Conservation (phyloP, 768 basidiomycete species). For the Lanmaoa pseudosensibilis region DNA sequence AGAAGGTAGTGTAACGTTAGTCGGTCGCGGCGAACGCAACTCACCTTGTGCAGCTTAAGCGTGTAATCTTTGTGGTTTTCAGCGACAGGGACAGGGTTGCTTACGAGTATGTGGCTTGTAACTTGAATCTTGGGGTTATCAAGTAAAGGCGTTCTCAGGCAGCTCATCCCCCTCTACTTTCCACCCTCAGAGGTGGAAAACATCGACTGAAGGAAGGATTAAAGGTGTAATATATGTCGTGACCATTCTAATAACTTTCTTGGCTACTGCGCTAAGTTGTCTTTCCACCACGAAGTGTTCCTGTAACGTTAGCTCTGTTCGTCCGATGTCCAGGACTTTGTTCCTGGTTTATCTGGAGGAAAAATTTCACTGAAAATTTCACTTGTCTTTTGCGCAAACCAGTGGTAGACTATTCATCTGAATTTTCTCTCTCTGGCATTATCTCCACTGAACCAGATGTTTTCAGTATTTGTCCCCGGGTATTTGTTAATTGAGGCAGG, state of each 20-base stretch:
- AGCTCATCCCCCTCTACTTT: slow-evolving; percentile 65
- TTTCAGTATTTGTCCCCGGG: neutral
- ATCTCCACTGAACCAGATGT: neutral
- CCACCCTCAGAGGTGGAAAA: slow-evolving; percentile 33
- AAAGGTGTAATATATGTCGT: neutral
- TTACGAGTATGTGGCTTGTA: slow-evolving; percentile 54
- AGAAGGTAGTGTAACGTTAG: slow-evolving; percentile 37
- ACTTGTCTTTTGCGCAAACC: neutral
- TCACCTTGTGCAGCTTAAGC: slow-evolving; percentile 49
- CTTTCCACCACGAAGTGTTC: neutral
- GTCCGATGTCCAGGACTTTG: neutral
- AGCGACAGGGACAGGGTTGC: slow-evolving; percentile 59
- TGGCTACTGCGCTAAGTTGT: neutral
- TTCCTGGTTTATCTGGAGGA: neutral
- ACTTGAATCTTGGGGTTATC: neutral
- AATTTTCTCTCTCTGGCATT: neutral
- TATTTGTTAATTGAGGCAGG: neutral
- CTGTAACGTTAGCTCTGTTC: neutral
- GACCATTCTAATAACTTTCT: neutral
- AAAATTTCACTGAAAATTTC: neutral
- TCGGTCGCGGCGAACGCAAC: neutral
- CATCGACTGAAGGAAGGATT: neutral
- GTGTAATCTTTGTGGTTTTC: slow-evolving; percentile 74
- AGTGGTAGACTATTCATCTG: neutral
- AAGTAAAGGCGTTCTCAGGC: slow-evolving; percentile 23